Evolutionary conservation across 768 basidiomycete genomes (phyloP).

Genomic region (Pulveroboletus sp.): DNA sequence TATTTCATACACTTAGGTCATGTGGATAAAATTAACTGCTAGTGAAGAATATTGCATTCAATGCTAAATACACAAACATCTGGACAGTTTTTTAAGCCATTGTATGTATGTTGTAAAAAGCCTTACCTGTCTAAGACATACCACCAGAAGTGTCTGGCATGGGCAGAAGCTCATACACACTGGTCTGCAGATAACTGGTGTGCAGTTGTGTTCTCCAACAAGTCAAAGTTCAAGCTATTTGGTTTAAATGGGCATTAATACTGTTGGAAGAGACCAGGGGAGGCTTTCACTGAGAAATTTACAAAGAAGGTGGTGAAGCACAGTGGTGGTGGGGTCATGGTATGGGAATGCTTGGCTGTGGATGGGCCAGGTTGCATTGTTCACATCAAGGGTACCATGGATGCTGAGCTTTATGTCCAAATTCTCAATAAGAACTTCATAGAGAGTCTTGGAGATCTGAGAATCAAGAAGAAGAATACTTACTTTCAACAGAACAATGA

Average conservation of each 20-base stretch:
- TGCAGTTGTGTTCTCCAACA: slow-evolving; percentile 30
- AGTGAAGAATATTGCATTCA: no score
- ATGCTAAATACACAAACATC: no score
- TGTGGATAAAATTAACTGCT: no score
- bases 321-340: slow-evolving; percentile 34
- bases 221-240: slow-evolving; percentile 33
- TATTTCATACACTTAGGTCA: no score
- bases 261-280: slow-evolving; percentile 28
- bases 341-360: slow-evolving; percentile 35
- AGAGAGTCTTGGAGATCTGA: slow-evolving; percentile 23
- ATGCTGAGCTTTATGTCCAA: slow-evolving; percentile 20
- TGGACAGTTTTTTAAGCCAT: no score
- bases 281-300: slow-evolving; percentile 21
- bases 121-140: slow-evolving; percentile 23
- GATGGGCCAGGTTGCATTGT: slow-evolving; percentile 28
- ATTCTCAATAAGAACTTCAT: slow-evolving; percentile 31
- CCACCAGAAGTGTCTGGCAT: slow-evolving; percentile 13
- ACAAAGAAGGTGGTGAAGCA: slow-evolving; percentile 32
- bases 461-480: slow-evolving; percentile 6
- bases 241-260: slow-evolving; percentile 32
- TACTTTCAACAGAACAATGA: slow-evolving; percentile 37
- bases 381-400: slow-evolving; percentile 33
- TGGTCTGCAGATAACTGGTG: slow-evolving; percentile 30
- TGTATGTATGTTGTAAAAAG: slow-evolving; percentile 5
- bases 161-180: slow-evolving; percentile 20